Base-by-base conservation (phyloP, 805 yeast species). In the Starmerella scarabaei region DNA sequence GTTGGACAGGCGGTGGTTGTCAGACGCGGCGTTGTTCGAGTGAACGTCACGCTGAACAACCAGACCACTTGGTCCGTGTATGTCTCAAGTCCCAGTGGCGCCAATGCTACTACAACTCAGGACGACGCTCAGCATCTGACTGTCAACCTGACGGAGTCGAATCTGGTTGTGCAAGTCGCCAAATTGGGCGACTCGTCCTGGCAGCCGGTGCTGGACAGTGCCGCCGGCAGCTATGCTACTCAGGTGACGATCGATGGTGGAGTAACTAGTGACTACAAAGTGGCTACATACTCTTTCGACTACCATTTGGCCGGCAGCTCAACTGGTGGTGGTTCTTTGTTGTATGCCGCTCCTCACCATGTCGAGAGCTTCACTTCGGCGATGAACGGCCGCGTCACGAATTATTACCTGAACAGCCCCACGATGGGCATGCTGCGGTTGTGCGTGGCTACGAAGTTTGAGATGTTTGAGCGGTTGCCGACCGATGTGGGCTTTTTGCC, bases 281-380 rank as follows among this genome's bases (percentile, higher is more conserved):
- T 61, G 21, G 80, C 75, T 14, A 52, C 57, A 12, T 77, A 74
- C 53, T 47, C 61, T 21, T 64, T 75, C 51, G 51, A 53, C 5
- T 77, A 73, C 59, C 45, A 56, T n/a, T 67, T 74, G 23, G 53
- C 54, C 20, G 83, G 83, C 33, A 42, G 55, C 9, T 72, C 80
- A 4, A 51, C 64, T 9, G 62, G 71, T 14, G 61, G 62, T 3
- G 54, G 56, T 11, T 53, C 63, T 4, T 49, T 78, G 21, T 54
- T 78, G 33, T 80, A 70, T 55, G 82, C 83, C 2, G 64, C 78
- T 20, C 83, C 86, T 8, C 91, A 80, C 56, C 84, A 77, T 48
- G 65, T 63, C 23, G 58, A 56, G 3, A 59, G 73, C 4, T 66
- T 76, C 42, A 59, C 64, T 12, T 35, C 59, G 1, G 48, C 59